phyloP scores from a whole-genome alignment of 2,329 filamentous ascomycete genomes.

The Coniosporium tulheliwenetii region DNA sequence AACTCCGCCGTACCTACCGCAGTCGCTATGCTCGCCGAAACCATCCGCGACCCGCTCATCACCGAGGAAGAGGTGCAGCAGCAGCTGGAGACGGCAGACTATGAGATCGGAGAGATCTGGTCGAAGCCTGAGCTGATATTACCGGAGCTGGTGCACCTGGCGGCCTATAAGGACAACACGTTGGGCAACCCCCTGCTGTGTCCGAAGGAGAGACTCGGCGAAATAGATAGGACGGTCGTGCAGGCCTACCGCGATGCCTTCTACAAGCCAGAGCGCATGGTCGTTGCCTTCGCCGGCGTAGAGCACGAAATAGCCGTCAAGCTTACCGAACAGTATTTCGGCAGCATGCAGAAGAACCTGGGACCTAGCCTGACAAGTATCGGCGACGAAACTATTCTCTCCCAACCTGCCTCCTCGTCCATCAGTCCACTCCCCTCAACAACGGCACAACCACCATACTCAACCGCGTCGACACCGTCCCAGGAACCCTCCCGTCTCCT shows the following conservation, averaged over 20 bases:
- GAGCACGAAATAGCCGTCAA: slow-evolving; percentile 65
- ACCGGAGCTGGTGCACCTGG: slow-evolving; percentile 87
- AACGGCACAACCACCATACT: slow-evolving; percentile 19
- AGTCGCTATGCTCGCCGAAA: slow-evolving; percentile 76
- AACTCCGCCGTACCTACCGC: slow-evolving; percentile 78
- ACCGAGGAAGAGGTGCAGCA: slow-evolving; percentile 75
- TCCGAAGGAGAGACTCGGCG: slow-evolving; percentile 62
- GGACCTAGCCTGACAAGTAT: slow-evolving; percentile 35
- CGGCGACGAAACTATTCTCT: slow-evolving; percentile 39
- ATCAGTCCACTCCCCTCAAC: slow-evolving; percentile 12
- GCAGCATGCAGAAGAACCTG: slow-evolving; percentile 57
- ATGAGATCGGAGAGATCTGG: slow-evolving; percentile 97
- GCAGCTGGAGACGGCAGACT: slow-evolving; percentile 81
- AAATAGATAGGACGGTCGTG: slow-evolving; percentile 61
- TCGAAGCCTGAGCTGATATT: slow-evolving; percentile 91
- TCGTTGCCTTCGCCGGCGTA: slow-evolving; percentile 89
- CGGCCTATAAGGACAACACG: slow-evolving; percentile 91
- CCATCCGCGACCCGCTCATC: slow-evolving; percentile 71
- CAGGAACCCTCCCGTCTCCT: slow-evolving; percentile 51
- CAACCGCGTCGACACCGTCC: slow-evolving; percentile 22
- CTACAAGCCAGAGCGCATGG: slow-evolving; percentile 79
- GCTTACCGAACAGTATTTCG: slow-evolving; percentile 74
- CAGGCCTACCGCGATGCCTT: slow-evolving; percentile 68
- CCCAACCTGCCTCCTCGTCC: slow-evolving; percentile 4
- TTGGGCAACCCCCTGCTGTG: slow-evolving; percentile 87